These are phyloP conservation scores for Flaveria floridana DNA, from an alignment of 140 eudicot species.

Conservation along the genomic window DNA sequence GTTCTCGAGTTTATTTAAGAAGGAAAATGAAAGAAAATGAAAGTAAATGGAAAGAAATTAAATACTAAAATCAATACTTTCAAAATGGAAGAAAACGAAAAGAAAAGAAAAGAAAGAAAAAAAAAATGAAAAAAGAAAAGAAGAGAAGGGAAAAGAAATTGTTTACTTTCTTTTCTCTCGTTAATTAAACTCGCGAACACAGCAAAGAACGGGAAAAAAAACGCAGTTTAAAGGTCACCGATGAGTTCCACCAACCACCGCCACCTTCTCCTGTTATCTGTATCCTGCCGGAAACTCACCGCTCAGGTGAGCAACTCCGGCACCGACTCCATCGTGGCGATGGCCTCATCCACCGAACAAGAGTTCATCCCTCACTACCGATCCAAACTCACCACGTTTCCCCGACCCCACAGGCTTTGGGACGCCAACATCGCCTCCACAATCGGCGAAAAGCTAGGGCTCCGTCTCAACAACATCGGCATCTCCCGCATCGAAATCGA, in stretches of 20 bases:
- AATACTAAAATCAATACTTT: too few species aligned
- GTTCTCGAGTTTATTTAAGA: too few species aligned
- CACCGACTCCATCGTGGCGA: conserved; percentile 69
- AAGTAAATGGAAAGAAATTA: too few species aligned
- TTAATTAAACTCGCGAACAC: too few species aligned
- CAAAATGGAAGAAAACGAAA: too few species aligned
- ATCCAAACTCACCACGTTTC: conserved; percentile 65
- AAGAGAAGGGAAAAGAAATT: too few species aligned
- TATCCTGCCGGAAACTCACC: conserved; percentile 76
- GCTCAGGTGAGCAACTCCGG: conserved; percentile 65
- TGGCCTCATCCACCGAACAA: conserved; percentile 89
- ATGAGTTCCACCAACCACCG: conserved; percentile 32
- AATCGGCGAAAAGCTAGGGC: conserved; percentile 69
- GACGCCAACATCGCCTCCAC: conserved; percentile 63
- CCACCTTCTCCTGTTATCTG: conserved; percentile 61
- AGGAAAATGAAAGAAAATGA: too few species aligned
- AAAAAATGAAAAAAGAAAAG: too few species aligned
- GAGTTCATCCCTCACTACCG: conserved; percentile 62
- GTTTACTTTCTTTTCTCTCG: too few species aligned
- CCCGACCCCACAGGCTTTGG: conserved; percentile 57
- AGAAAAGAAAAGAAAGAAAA: too few species aligned
- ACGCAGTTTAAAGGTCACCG: background rate
- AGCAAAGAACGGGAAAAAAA: too few species aligned
- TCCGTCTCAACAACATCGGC: conserved; percentile 57
- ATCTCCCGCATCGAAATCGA: conserved; percentile 52